Evolutionary conservation across 495 filamentous ascomycete genomes (phyloP), one percentile per base, ranked within the genome.

Genomic region (Penicillium atrosanguineum): DNA sequence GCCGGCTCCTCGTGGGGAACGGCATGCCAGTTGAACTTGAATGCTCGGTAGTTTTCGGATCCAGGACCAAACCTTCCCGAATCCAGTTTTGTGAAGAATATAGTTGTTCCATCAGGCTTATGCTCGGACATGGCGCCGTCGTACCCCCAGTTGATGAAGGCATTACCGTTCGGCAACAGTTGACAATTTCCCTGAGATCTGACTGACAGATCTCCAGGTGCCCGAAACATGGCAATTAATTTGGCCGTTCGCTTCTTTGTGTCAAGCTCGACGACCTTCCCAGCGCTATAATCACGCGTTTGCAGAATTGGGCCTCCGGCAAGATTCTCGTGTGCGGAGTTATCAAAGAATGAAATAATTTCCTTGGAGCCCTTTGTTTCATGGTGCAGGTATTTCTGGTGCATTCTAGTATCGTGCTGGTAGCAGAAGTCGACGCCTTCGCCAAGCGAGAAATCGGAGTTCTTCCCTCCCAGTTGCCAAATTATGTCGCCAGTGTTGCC

Each of bases 151-250:
- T 77, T 76, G 16, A 81, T 69, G 8, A 80, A 67, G 12, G 69
- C 64, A 51, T 79, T 79, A 16, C 77, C 78, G 41, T 70, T 69
- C 0, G 77, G 72, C 2, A 83, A 67, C 3, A 76, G 53, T 52
- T 82, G 81, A n/a, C 73, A 64, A 52, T 72, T 79, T 1, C 80
- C 80, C 55, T 82, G 79, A 6, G 75, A 78, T 26, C 72, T 76
- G 14, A 74, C 70, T 12, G 73, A 60, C 15, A 72, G 69, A 41
- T 60, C 62, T 14, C 73, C 65, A 1, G 76, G 75, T 9, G 69
- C 63, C 8, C 52, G 50, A 38, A 64, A 75, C 38, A 59, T 57
- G 4, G 64, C 48, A 29, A 60, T 56, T 53, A 62, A 50, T 25
- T 56, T 69, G 0, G 78, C 75, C 16, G 65, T 76, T 20, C 46